Evolutionary conservation across 2,329 filamentous ascomycete species (phyloP).

Genomic region (Xylariaceae sp.): DNA sequence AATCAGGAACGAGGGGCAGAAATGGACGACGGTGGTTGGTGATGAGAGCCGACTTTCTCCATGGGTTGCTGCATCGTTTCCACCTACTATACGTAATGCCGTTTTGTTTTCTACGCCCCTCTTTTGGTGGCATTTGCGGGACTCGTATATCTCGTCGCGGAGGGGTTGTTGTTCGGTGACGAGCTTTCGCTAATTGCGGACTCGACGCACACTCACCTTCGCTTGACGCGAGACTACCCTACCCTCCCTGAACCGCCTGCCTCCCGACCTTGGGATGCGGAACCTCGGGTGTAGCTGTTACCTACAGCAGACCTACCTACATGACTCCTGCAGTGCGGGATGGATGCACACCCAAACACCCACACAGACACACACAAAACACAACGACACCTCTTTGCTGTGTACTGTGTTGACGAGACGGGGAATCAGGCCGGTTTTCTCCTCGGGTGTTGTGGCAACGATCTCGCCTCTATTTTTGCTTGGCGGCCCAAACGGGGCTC

Average conservation of each 20-base stretch:
- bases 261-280: neutral
- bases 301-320: conserved; percentile 8
- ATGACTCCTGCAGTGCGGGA: conserved; percentile 9
- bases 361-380: too few relatives aligned
- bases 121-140: neutral
- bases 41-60: conserved; percentile 7
- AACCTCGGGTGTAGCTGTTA: neutral
- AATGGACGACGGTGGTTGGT: conserved; percentile 16
- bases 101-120: conserved; percentile 5
- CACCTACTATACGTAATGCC: conserved; percentile 7
- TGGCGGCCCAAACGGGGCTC: neutral
- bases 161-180: too few relatives aligned
- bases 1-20: conserved; percentile 11
- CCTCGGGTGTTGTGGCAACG: too few relatives aligned
- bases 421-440: neutral
- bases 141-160: too few relatives aligned
- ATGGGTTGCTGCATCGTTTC: too few relatives aligned
- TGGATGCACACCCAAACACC: neutral
- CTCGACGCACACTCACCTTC: too few relatives aligned
- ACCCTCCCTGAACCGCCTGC: too few relatives aligned
- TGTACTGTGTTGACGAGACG: too few relatives aligned
- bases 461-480: neutral
- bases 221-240: too few relatives aligned
- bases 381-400: too few relatives aligned
- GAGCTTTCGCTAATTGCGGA: too few relatives aligned